Percentiles rank a stretch among this genome's conserved stretches.
Conservation (phyloP, 2,329 filamentous ascomycete species). For the Colletotrichum destructivum region DNA sequence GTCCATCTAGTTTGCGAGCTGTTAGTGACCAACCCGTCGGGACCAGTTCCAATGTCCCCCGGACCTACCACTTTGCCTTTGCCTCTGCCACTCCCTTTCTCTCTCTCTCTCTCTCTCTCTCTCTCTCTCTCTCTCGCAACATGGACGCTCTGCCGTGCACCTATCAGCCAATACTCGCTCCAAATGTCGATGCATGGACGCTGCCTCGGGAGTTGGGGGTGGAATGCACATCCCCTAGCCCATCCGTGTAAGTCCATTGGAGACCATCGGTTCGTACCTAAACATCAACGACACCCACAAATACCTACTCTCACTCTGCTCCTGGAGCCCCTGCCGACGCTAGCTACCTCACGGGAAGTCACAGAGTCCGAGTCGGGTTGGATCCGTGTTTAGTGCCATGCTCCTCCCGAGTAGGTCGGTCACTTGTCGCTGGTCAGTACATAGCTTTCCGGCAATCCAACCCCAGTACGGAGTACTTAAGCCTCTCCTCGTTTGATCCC, state of each 20-base stretch:
- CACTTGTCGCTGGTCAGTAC: constrained; percentile 11
- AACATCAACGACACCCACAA: constrained; percentile 1
- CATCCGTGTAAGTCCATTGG: constrained; percentile 43
- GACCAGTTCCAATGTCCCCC: constrained; percentile 31
- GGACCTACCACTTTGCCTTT: constrained; percentile 26
- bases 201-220: constrained; percentile 15
- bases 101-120: background rate
- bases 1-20: constrained; percentile 25
- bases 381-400: constrained; percentile 7
- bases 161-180: constrained; percentile 21
- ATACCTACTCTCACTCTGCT: constrained; percentile 21
- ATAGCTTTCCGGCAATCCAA: constrained; percentile 9
- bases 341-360: constrained; percentile 27
- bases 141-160: constrained; percentile 30
- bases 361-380: constrained; percentile 13
- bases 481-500: constrained; percentile 2
- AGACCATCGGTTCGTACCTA: constrained; percentile 20
- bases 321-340: constrained; percentile 21
- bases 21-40: constrained; percentile 40
- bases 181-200: constrained; percentile 29
- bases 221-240: background rate
- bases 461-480: background rate
- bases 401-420: background rate
- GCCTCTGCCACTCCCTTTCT: background rate
- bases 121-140: background rate